Conservation (phyloP, 352 stramenopile species). For the Thraustochytrium striatum region DNA sequence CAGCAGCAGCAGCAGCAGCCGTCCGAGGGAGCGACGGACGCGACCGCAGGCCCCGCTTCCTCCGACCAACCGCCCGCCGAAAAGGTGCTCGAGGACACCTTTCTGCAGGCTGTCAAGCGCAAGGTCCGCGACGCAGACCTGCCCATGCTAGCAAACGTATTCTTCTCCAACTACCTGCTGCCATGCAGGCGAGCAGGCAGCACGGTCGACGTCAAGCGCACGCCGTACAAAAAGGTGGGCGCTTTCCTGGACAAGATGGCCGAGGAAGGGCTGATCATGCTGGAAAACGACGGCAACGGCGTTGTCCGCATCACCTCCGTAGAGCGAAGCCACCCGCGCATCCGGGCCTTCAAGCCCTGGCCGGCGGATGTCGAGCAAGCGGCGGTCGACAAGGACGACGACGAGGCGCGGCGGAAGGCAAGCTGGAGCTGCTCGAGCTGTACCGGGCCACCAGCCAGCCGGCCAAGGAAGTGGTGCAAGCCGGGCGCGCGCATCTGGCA, state of each 20-base stretch:
- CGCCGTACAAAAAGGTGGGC: slow-evolving; percentile 10
- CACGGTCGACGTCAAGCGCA: slow-evolving; percentile 7
- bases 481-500: too few species aligned
- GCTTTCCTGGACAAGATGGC: slow-evolving; percentile 13
- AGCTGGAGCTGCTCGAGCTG: background rate
- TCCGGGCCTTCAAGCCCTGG: slow-evolving; percentile 21
- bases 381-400: background rate
- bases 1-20: too few species aligned
- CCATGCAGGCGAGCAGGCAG: background rate
- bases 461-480: background rate
- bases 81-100: slow-evolving; percentile 2
- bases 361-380: background rate
- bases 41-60: too few species aligned
- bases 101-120: slow-evolving; percentile 22
- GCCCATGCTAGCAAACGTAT: slow-evolving; percentile 11
- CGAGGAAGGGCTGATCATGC: background rate
- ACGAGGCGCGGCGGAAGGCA: background rate
- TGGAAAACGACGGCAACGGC: slow-evolving; percentile 11
- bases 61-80: too few species aligned
- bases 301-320: background rate
- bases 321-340: background rate
- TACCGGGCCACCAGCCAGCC: background rate
- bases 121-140: slow-evolving; percentile 3
- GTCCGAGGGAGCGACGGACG: too few species aligned
- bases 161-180: slow-evolving; percentile 13